Evolutionary conservation across 1,284 basidiomycete species (phyloP), one percentile per base, ranked within the genome.

Genomic region (Mycena citricolor): DNA sequence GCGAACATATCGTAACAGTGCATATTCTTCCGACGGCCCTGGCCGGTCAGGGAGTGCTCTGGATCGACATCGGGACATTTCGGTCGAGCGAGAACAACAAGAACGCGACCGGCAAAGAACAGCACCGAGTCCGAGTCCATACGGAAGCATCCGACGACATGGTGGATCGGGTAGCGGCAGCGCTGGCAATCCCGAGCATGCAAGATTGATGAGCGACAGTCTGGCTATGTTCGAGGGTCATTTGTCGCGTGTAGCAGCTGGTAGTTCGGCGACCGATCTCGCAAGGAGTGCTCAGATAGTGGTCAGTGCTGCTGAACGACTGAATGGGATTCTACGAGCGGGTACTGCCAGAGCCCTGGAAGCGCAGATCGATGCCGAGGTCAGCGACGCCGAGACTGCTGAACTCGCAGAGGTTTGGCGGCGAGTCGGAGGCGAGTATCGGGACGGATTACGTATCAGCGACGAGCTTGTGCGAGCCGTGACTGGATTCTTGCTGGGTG

Each of bases 401-500:
- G 70, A 75, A 33, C 57, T 77, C 19, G 72, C 69, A 4, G 77
- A 79, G 43, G 63, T 87, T 17, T 90, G 85, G 85, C 68, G 74
- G 41, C 64, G 70, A 36, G 74, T 89, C 8, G 82, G 83, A 1
- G 73, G 71, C 4, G 86, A 90, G 46, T 84, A 81, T 56, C 64
- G 86, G 28, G 87, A 90, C 44, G 75, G 77, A 36, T 53, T 86
- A 49, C 70, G 83, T 54, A 71, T 80, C 36, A 84, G 83, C 49
- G 87, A 90, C 59, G 87, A 90, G 57, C 67, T 88, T 31, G 81
- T 90, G 2, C 68, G 88, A 39, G 79, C 77, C 8, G 69, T 86
- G 60, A 90, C 88, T 3, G 79, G 77, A 29, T 78, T 90, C 49
- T 61, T 90, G 51, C 65, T 90, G 16, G 83, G 83, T 24, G 72